phyloP scores from a whole-genome alignment of 148 eudicot genomes.

The Polygonum maritimum region DNA sequence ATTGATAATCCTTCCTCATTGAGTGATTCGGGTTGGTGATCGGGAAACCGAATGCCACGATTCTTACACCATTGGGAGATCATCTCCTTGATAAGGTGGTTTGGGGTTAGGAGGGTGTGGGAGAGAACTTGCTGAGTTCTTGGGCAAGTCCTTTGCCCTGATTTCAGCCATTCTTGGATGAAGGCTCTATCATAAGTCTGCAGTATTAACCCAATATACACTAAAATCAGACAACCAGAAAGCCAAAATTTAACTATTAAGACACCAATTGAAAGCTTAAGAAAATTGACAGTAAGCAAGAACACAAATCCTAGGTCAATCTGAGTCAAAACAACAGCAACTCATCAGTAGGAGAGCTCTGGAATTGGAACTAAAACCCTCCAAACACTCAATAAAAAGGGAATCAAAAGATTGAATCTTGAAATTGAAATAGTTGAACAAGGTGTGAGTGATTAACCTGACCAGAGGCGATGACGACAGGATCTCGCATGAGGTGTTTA shows the following conservation, averaged over 20 bases:
- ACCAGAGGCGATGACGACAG: conserved; percentile 74
- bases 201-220: background rate
- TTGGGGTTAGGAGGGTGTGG: conserved; percentile 65
- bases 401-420: background rate
- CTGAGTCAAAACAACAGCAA: background rate
- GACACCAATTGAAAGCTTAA: background rate
- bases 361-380: background rate
- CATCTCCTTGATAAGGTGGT: conserved; percentile 56
- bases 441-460: conserved; percentile 31
- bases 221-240: conserved; percentile 2
- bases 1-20: conserved; percentile 34
- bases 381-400: background rate
- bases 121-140: conserved; percentile 83
- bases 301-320: background rate
- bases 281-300: background rate
- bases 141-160: conserved; percentile 81
- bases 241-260: background rate
- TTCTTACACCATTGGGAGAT: conserved; percentile 65
- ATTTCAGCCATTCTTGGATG: conserved; percentile 80
- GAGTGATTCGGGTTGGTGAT: conserved; percentile 15
- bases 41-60: conserved; percentile 43
- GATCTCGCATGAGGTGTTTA: conserved; percentile 74
- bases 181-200: conserved; percentile 87
- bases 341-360: background rate
- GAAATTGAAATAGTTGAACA: background rate